Percentiles rank a stretch among this genome's conserved stretches.
These are phyloP conservation scores for Penicillium sp. DNA, from an alignment of 2,329 filamentous ascomycete species.

Conservation along the genomic window DNA sequence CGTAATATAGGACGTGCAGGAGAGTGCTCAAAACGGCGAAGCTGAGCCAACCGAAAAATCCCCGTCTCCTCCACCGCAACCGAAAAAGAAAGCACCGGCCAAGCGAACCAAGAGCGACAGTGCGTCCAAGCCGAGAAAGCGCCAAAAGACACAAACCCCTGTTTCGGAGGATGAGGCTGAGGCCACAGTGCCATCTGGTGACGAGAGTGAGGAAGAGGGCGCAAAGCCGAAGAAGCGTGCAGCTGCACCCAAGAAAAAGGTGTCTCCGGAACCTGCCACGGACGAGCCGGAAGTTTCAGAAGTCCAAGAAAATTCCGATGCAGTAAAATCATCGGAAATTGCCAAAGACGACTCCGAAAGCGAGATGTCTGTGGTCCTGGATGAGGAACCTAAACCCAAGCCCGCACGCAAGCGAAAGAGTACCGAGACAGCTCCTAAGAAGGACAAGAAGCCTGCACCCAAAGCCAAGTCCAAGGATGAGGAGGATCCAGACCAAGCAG, in stretches of 20 bases:
- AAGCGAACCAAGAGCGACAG: conserved; percentile 30
- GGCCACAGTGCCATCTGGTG: conserved; percentile 11
- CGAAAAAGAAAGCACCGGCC: conserved; percentile 20
- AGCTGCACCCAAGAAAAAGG: conserved; percentile 12
- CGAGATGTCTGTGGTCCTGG: conserved; percentile 74
- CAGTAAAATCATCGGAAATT: conserved; percentile 27
- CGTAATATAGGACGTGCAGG: conserved; percentile 32
- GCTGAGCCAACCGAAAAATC: conserved; percentile 9
- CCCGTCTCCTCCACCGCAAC: conserved; percentile 15
- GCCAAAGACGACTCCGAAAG: conserved; percentile 58
- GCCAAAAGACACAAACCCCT: conserved; percentile 33
- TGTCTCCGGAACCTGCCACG: neutral
- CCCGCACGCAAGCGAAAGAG: conserved; percentile 55
- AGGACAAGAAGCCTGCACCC: conserved; percentile 30
- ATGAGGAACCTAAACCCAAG: conserved; percentile 67
- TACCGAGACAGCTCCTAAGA: conserved; percentile 25
- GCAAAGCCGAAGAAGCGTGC: conserved; percentile 19
- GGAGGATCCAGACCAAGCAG: conserved; percentile 66
- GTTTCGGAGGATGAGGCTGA: conserved; percentile 25
- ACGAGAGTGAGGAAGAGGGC: conserved; percentile 25
- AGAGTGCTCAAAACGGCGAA: conserved; percentile 20
- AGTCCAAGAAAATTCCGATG: conserved; percentile 15
- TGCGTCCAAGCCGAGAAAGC: conserved; percentile 31
- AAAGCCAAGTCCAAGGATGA: conserved; percentile 48
- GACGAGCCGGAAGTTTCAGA: conserved; percentile 14